Percentiles rank a stretch among this genome's conserved stretches.
Evolutionary conservation across 768 basidiomycete species (phyloP).

Genomic region (Boletus edulis): DNA sequence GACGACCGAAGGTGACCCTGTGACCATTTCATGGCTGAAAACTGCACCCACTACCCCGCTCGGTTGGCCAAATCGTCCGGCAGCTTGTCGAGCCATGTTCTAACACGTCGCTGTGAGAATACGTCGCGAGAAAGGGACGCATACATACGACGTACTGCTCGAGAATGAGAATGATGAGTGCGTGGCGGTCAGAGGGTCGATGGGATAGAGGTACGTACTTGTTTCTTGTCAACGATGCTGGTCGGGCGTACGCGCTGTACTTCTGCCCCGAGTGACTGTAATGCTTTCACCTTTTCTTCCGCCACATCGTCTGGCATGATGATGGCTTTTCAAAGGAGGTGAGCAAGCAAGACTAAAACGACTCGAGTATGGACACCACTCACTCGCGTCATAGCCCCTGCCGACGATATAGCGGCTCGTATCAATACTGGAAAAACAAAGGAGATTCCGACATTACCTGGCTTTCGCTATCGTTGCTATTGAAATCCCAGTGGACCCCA

Average conservation of each 20-base stretch:
- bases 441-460: slow-evolving; percentile 46
- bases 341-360: background rate
- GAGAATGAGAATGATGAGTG: background rate
- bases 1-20: slow-evolving; percentile 48
- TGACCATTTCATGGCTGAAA: slow-evolving; percentile 35
- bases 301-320: slow-evolving; percentile 91
- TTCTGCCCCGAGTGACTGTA: slow-evolving; percentile 82
- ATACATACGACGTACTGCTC: slow-evolving; percentile 62
- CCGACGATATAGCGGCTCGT: background rate
- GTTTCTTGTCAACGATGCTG: slow-evolving; percentile 96
- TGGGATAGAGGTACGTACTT: slow-evolving; percentile 45
- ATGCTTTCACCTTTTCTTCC: slow-evolving; percentile 84
- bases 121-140: background rate
- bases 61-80: slow-evolving; percentile 63
- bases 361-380: slow-evolving; percentile 1
- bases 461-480: slow-evolving; percentile 91
- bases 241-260: slow-evolving; percentile 90
- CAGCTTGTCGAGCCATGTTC: slow-evolving; percentile 87
- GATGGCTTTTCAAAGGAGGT: slow-evolving; percentile 51
- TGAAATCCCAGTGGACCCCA: slow-evolving; percentile 94
- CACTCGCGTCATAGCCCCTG: slow-evolving; percentile 89
- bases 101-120: slow-evolving; percentile 27
- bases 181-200: background rate
- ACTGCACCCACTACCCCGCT: slow-evolving; percentile 24
- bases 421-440: background rate